Evolutionary conservation across 495 filamentous ascomycete genomes (phyloP), one percentile per base, ranked within the genome.

Genomic region (Glarea lozoyensis): DNA sequence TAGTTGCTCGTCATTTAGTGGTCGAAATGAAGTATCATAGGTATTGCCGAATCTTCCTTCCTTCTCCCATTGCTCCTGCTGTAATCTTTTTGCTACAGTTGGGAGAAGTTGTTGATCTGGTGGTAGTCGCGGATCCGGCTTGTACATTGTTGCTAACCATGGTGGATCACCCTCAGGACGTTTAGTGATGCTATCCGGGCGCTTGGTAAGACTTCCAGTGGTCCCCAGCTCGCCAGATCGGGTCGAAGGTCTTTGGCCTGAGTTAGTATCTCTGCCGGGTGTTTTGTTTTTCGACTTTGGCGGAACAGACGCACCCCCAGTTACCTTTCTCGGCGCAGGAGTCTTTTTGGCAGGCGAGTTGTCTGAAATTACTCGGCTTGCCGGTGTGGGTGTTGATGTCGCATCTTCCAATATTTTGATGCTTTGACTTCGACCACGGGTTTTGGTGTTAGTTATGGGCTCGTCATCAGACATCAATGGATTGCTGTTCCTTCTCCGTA

Each of bases 51-150:
- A 81, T 39, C 84, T 84, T 37, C 88, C 88, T 62, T 94, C 88
- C 52, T 79, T 81, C 62, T 88, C 88, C 88, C 86, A 94, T 57
- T 92, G 86, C 59, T 96, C 86, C 67, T 96, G 92, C 57, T 88
- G 82, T 63, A 97, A 72, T 48, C 84, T 76, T 54, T 82, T 92
- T 30, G 92, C 92, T 45, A 95, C 86, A 0, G 92, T 98, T 2
- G 92, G 92, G 13, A 98, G 75, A 40, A 98, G 76, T 58, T 98
- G 92, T 60, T 97, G 84, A 43, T 98, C 92, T 10, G 87, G 92
- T 29, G 92, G 92, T 11, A 98, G 73, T 29, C 88, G 80, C 27
- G 92, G 92, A 59, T 98, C 92, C 2, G 92, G 93, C 54, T 92
- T 93, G 60, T 94, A 98, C 67, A 93, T 92, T 0, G 81, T 81